phyloP scores from a whole-genome alignment of 2,329 filamentous ascomycete genomes.

The Fusarium gaditjirri region DNA sequence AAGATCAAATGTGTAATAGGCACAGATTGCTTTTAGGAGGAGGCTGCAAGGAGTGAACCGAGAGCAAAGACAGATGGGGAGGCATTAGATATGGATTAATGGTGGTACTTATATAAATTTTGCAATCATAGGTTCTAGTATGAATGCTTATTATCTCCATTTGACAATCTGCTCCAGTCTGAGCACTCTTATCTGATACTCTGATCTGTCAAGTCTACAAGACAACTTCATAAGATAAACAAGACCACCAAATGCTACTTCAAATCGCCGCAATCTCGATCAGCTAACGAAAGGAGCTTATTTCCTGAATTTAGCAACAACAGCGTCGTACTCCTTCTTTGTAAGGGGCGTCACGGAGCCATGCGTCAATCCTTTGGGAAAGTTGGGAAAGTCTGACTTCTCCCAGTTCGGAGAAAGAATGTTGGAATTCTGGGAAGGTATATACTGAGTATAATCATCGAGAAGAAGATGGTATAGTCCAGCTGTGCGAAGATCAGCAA shows the following conservation, averaged over 20 bases:
- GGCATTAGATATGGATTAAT: background rate
- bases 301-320: slow-evolving; percentile 25
- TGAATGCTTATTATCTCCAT: background rate
- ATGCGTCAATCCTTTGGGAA: slow-evolving; percentile 59
- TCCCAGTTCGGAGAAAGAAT: slow-evolving; percentile 47
- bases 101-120: background rate
- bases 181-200: background rate
- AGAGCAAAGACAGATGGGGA: background rate
- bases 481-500: slow-evolving; percentile 50
- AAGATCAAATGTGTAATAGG: background rate
- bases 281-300: background rate
- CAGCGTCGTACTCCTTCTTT: slow-evolving; percentile 53
- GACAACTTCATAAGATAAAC: background rate
- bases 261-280: background rate
- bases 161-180: background rate
- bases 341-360: slow-evolving; percentile 59
- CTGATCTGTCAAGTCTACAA: background rate
- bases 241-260: background rate
- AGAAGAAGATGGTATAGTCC: slow-evolving; percentile 55
- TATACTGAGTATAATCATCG: slow-evolving; percentile 57
- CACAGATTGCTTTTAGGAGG: background rate
- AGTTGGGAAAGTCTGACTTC: slow-evolving; percentile 50
- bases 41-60: background rate
- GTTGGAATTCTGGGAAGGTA: slow-evolving; percentile 56
- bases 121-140: background rate